phyloP scores from a whole-genome alignment of 2,329 filamentous ascomycete species.

The Chalara sp. region DNA sequence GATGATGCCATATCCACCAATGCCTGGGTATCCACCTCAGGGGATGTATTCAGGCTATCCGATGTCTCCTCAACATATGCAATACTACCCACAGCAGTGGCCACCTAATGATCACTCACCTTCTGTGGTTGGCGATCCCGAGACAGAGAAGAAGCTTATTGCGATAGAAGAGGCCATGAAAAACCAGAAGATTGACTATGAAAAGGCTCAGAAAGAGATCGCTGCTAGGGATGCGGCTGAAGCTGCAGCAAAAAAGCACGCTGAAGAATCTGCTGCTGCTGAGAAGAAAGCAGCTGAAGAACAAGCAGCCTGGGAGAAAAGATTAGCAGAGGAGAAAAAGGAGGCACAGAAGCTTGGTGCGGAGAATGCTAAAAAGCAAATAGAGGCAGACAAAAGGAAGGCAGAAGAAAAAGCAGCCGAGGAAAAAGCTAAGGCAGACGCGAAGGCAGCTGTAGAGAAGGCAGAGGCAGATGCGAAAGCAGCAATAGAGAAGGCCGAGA shows the following conservation, averaged over 20 bases:
- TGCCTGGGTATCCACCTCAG: slow-evolving; percentile 11
- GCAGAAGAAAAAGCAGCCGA: slow-evolving; percentile 18
- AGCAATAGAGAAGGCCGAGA: slow-evolving; percentile 21
- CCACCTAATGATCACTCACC: slow-evolving; percentile 15
- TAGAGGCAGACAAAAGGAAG: slow-evolving; percentile 11
- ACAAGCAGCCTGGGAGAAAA: slow-evolving; percentile 12
- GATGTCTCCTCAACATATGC: slow-evolving; percentile 15
- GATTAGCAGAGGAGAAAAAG: slow-evolving; percentile 12
- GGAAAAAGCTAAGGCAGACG: slow-evolving; percentile 13
- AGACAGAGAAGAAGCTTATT: slow-evolving; percentile 47
- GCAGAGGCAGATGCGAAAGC: slow-evolving; percentile 18
- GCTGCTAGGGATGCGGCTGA: slow-evolving; percentile 32
- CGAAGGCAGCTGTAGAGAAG: slow-evolving; percentile 9
- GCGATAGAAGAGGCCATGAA: slow-evolving; percentile 52
- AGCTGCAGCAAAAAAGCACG: slow-evolving; percentile 31
- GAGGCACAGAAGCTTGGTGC: slow-evolving; percentile 5
- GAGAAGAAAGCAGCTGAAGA: slow-evolving; percentile 15
- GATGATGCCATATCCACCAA: slow-evolving; percentile 26
- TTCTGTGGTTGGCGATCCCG: slow-evolving; percentile 17
- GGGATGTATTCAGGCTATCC: slow-evolving; percentile 16
- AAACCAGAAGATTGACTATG: slow-evolving; percentile 37
- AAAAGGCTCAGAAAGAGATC: slow-evolving; percentile 37
- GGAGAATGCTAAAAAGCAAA: slow-evolving; percentile 9
- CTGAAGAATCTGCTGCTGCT: slow-evolving; percentile 13
- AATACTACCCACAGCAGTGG: slow-evolving; percentile 16